Evolutionary conservation across 1,284 basidiomycete species (phyloP).

Genomic region (Leccinum cinnamomeum): DNA sequence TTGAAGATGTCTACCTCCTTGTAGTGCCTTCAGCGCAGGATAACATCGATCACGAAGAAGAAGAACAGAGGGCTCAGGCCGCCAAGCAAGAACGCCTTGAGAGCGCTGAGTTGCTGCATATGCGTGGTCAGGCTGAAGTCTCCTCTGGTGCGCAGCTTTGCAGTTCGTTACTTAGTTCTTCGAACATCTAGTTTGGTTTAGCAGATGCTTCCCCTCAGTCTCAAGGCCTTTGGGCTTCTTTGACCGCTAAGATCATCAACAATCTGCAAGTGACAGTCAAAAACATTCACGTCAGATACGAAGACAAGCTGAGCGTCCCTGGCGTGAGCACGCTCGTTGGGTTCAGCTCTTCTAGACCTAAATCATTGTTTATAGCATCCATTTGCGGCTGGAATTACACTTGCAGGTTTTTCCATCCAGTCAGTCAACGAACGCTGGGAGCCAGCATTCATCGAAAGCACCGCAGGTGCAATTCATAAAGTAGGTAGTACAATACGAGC

Average conservation of each 20-base stretch:
- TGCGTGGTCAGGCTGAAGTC: slow-evolving; percentile 60
- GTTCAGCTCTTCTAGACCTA: not conserved
- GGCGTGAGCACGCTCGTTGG: slow-evolving; percentile 53
- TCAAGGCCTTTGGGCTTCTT: slow-evolving; percentile 80
- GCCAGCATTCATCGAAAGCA: slow-evolving; percentile 94
- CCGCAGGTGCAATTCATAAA: slow-evolving; percentile 89
- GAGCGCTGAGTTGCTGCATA: slow-evolving; percentile 86
- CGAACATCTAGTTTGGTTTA: not conserved
- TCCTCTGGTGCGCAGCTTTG: slow-evolving; percentile 42
- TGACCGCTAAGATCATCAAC: slow-evolving; percentile 92
- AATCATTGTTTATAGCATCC: slow-evolving; percentile 64
- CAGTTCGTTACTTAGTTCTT: slow-evolving; percentile 2
- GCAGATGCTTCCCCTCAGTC: slow-evolving; percentile 69
- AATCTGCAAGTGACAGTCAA: slow-evolving; percentile 96
- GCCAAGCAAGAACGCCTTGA: slow-evolving; percentile 88
- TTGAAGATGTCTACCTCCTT: slow-evolving; percentile 96
- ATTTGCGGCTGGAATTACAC: slow-evolving; percentile 90
- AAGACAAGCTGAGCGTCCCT: slow-evolving; percentile 92
- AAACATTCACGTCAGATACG: slow-evolving; percentile 95
- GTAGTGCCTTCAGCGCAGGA: slow-evolving; percentile 82
- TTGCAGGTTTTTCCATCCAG: slow-evolving; percentile 92
- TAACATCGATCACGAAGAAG: slow-evolving; percentile 80
- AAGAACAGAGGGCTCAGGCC: slow-evolving; percentile 80
- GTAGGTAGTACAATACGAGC: slow-evolving; percentile 36
- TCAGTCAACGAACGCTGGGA: slow-evolving; percentile 93